These are phyloP conservation scores for Ganoderma sinense DNA, from an alignment of 1,284 basidiomycete genomes.

Conservation along the genomic window DNA sequence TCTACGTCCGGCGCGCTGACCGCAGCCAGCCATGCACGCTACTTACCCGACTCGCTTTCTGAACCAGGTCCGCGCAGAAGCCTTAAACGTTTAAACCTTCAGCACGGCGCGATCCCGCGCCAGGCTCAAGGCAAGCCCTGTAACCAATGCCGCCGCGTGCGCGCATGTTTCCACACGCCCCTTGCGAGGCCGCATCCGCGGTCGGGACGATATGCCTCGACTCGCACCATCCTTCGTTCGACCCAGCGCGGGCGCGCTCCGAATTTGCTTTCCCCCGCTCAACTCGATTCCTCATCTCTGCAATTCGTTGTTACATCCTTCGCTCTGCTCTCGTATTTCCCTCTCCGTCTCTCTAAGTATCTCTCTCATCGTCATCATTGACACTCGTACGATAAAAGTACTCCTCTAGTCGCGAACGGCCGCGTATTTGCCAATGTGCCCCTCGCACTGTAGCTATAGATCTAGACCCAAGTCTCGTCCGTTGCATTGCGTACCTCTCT, in stretches of 20 bases:
- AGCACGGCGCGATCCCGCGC: neutral
- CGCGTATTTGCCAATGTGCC: neutral
- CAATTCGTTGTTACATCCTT: conserved; percentile 15
- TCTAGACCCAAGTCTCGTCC: neutral
- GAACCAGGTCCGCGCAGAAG: conserved; percentile 16
- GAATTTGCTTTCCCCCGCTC: conserved; percentile 1
- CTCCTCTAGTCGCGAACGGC: conserved; percentile 1
- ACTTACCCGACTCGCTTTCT: neutral
- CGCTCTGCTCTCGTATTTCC: conserved; percentile 19
- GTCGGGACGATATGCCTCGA: neutral
- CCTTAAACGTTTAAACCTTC: conserved; percentile 6
- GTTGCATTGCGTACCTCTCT: neutral
- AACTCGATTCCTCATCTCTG: conserved; percentile 1
- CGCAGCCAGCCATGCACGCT: conserved; percentile 4
- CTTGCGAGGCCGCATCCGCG: conserved; percentile 3
- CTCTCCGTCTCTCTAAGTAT: neutral
- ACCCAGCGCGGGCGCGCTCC: conserved; percentile 15
- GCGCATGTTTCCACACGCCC: neutral
- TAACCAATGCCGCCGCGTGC: neutral
- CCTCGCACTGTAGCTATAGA: conserved; percentile 2
- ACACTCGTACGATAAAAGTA: neutral
- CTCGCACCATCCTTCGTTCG: neutral
- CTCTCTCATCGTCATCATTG: neutral
- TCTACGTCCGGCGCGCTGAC: neutral
- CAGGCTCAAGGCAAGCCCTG: neutral